Evolutionary conservation across 805 yeast genomes (phyloP), one percentile per base, ranked within the genome.

Genomic region (Metschnikowia continentalis): DNA sequence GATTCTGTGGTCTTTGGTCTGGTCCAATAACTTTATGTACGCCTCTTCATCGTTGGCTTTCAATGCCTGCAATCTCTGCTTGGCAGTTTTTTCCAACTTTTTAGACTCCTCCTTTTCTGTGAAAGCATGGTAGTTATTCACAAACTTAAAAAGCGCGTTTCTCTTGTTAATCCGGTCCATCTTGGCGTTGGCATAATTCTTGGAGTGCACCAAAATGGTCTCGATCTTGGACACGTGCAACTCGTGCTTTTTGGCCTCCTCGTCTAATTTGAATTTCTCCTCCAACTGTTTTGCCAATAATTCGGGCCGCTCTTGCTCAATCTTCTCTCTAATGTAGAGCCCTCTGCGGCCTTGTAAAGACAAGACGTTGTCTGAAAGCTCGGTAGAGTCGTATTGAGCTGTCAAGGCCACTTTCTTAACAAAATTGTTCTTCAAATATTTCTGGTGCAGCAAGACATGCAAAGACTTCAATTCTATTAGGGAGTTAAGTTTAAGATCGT

Each of bases 41-140:
- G 94, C 94, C 64, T 88, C 96, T 68, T 88, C 95, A 72, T 88
- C 96, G 65, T 88, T 87, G 15, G 91, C 88, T 67, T 85, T 86
- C 75, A 88, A 80, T 30, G 94, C 94, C 62, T 85, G 90, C 69
- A 88, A 79, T 80, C 96, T 86, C 65, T 86, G 91, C 63, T 84
- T 87, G n/a, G 95, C 95, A 30, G 84, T 87, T 64, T 81, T 82
- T 67, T 88, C 94, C 54, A 85, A 69, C 66, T 84, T 79, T 70
- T 80, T 86, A 54, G 82, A 80, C 67, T 87, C 94, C 50, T 88
- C 96, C 64, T 80, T 83, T 64, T 86, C 94, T 23, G 82, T 76
- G 50, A 70, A 69, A 52, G 70, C 72, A 59, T 84, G 90, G 69
- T 72, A 78, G 56, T 71, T 73, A 51, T 60, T 68, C 35, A 80